Base-by-base conservation (phyloP, 2,329 filamentous ascomycete species). In the Macrophomina pseudophaseolina region DNA sequence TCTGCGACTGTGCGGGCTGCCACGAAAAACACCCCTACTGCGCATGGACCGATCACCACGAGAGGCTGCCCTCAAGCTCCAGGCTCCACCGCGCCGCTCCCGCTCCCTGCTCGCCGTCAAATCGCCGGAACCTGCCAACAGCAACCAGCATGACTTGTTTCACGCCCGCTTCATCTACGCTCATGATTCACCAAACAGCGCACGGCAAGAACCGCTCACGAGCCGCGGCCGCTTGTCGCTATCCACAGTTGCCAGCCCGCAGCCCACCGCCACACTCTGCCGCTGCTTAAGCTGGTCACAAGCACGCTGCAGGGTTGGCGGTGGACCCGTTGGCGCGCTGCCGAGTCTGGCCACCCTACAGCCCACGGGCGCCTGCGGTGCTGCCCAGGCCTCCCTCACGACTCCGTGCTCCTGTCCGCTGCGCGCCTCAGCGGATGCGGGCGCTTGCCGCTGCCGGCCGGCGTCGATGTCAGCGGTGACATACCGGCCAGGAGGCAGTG, bases 31-130 rank as follows among this genome's bases (percentile, higher is more conserved):
- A 48, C 35, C 63, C 63, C 60, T 56, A 48, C 63, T 28, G 51
- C 44, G 64, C 64, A 58, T 58, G 44, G 64, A 66, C 64, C 53
- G 64, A 66, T 66, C 64, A 49, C 52, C 64, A 48, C 64, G 44
- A 58, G 30, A 58, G 40, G 51, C 38, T 48, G 40, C 63, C 44
- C 51, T 52, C 42, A 18, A 49, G 32, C 30, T n/a, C 51, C 63
- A 53, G 44, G 52, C 51, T 53, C 51, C 63, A 65, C 52, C 42
- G 42, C 63, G 51, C 63, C 40, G 63, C 64, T 49, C 63, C 52
- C 51, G 64, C 52, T 66, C 64, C 64, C 42, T n/a, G 64, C 52
- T 28, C 63, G 7, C 46, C 52, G 64, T 49, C 52, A 53, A 58
- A 52, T 58, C 52, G 46, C 52, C 52, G 64, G 64, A 59, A 65